A percentile compares a stretch with the other conserved stretches of the same genome.
phyloP scores from a whole-genome alignment of 2,329 filamentous ascomycete species.

The Zasmidium citrigriseum region DNA sequence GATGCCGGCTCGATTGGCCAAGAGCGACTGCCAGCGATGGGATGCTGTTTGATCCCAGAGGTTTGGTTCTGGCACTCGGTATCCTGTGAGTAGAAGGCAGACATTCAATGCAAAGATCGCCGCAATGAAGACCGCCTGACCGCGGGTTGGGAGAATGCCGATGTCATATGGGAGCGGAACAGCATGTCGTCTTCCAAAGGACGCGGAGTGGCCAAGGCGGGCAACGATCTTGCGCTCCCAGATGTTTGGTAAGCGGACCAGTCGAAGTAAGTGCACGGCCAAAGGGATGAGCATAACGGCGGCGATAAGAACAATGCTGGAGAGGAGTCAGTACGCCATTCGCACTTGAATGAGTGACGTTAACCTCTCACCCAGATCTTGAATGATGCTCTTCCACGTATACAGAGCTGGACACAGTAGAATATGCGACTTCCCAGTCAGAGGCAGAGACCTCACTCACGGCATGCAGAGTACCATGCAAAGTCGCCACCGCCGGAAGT shows the following conservation, averaged over 20 bases:
- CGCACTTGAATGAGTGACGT: background rate
- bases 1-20: conserved; percentile 45
- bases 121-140: conserved; percentile 32
- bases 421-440: background rate
- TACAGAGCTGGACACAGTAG: background rate
- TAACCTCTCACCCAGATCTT: background rate
- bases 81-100: background rate
- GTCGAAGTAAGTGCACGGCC: background rate
- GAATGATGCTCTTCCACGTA: background rate
- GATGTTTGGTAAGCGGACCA: background rate
- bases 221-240: conserved; percentile 8
- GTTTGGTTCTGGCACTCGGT: background rate
- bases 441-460: background rate
- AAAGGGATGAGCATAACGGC: too few relatives aligned
- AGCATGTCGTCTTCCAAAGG: conserved; percentile 11
- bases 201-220: conserved; percentile 9
- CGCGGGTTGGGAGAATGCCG: conserved; percentile 27
- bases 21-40: background rate
- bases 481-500: background rate
- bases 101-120: conserved; percentile 5
- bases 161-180: conserved; percentile 9
- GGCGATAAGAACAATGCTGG: background rate
- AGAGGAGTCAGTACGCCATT: too few relatives aligned
- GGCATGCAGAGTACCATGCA: background rate
- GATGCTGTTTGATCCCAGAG: background rate